phyloP scores from a whole-genome alignment of 192 early-diverging fungal genomes.

The Thoreauomyces humboldtii region DNA sequence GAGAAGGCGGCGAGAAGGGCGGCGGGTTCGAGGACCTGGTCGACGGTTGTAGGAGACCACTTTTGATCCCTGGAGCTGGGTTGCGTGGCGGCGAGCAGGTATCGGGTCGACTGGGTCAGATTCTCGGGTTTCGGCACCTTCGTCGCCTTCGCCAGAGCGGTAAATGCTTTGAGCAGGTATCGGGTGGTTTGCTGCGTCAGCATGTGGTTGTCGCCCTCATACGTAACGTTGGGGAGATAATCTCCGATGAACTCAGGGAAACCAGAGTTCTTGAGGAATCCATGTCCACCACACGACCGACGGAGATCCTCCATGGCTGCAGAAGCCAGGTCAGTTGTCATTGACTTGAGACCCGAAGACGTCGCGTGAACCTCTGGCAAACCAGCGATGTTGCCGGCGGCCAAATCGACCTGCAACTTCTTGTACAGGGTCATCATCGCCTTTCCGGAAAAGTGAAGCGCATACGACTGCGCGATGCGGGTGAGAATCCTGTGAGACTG shows the following conservation, averaged over 20 bases:
- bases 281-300: slow-evolving; percentile 18
- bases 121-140: slow-evolving; percentile 43
- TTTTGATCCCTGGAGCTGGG: slow-evolving; percentile 4
- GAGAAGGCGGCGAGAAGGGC: slow-evolving; percentile 69
- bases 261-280: slow-evolving; percentile 13
- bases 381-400: slow-evolving; percentile 4
- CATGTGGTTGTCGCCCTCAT: slow-evolving; percentile 47
- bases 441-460: slow-evolving; percentile 13
- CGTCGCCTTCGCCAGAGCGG: slow-evolving; percentile 40
- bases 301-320: slow-evolving; percentile 20
- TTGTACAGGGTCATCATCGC: slow-evolving; percentile 19
- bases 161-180: slow-evolving; percentile 71
- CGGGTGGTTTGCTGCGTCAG: slow-evolving; percentile 82
- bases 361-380: slow-evolving; percentile 20
- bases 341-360: slow-evolving; percentile 10
- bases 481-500: slow-evolving; percentile 12
- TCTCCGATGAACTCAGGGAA: slow-evolving; percentile 20
- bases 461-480: slow-evolving; percentile 17
- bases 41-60: slow-evolving; percentile 11
- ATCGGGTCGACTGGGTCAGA: slow-evolving; percentile 58
- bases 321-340: slow-evolving; percentile 17
- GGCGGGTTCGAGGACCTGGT: slow-evolving; percentile 56
- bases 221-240: slow-evolving; percentile 19
- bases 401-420: background rate
- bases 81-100: slow-evolving; percentile 45